Evolutionary conservation across 805 yeast species (phyloP), one percentile per base, ranked within the genome.

Genomic region (Ogataea nakhonphanomensis): DNA sequence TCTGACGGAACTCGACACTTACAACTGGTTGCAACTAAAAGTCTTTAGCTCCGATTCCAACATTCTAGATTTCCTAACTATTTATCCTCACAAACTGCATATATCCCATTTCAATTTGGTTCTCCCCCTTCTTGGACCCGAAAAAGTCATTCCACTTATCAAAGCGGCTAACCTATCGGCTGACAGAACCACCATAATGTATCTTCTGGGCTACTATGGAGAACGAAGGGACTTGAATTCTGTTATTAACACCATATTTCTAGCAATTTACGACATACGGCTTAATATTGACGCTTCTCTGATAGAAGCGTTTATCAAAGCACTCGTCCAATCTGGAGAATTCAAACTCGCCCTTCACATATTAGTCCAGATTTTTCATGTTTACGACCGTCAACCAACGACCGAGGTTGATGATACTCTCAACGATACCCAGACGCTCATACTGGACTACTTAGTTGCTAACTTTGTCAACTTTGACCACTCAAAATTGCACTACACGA

Each of bases 1-100:
- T 13, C 29, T 51, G 23, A 41, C 50, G 4, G 48, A 48, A 26
- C 23, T 43, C 4, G 54, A 49, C 17, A 40, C 45, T 1, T 29
- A 33, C 33, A 44, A 39, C 26, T 43, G 41, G 36, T 26, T 50
- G 8, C 25, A 23, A 22, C n/a, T 44, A 12, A 40, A 38, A 29
- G 6, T 39, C 14, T 17, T 24, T 5, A 20, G 26, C 10, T 8
- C 23, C 1, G 25, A 35, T 5, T 25, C 22, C 14, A 26, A 33
- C 6, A 24, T 44, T 10, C 32, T 46, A 29, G 31, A 22, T 3
- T 36, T 37, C 21, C 28, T 44, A 3, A 11, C 30, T 4, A 23
- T 23, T n/a, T 25, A 42, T 20, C 29, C 30, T 8, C 29, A 37
- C n/a, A 34, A 31, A 8, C 12, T 37, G 12, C 46, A 42, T 38